A percentile compares a stretch with the other conserved stretches of the same genome.
Conservation (phyloP, 2,329 filamentous ascomycete species). For the Alternaria brassicae region DNA sequence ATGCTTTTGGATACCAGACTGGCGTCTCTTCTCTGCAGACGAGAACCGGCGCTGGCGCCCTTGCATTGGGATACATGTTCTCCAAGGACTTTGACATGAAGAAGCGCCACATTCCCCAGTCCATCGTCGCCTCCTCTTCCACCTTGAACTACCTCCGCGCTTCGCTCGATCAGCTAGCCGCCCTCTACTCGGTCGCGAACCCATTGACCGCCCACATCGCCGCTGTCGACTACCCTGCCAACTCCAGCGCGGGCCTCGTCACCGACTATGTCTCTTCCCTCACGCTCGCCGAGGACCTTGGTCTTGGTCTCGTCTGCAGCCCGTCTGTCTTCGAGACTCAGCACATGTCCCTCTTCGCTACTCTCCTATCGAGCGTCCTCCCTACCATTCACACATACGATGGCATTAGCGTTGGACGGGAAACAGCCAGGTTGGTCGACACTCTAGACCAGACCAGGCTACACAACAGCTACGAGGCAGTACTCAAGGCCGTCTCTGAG, state of each 20-base stretch:
- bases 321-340: slow-evolving; percentile 89
- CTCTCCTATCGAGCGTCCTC: slow-evolving; percentile 76
- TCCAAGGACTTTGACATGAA: slow-evolving; percentile 92
- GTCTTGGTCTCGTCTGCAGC: slow-evolving; percentile 84
- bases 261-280: slow-evolving; percentile 86
- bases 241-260: slow-evolving; percentile 73
- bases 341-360: slow-evolving; percentile 92
- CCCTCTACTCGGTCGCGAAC: slow-evolving; percentile 90
- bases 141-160: slow-evolving; percentile 80
- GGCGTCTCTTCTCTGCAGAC: slow-evolving; percentile 83
- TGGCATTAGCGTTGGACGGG: slow-evolving; percentile 80
- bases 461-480: slow-evolving; percentile 70
- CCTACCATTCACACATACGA: slow-evolving; percentile 92
- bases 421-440: slow-evolving; percentile 83
- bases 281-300: slow-evolving; percentile 85
- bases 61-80: slow-evolving; percentile 96
- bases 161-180: slow-evolving; percentile 88
- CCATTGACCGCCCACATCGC: slow-evolving; percentile 93
- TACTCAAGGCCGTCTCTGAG: slow-evolving; percentile 67
- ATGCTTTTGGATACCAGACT: slow-evolving; percentile 82
- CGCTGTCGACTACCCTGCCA: slow-evolving; percentile 80
- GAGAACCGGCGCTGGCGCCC: slow-evolving; percentile 83
- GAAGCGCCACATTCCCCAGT: slow-evolving; percentile 91
- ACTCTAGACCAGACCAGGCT: slow-evolving; percentile 76
- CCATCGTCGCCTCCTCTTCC: slow-evolving; percentile 84